These are phyloP conservation scores for Phytomonas sp. DNA, from an alignment of 208 protist species.

Conservation along the genomic window DNA sequence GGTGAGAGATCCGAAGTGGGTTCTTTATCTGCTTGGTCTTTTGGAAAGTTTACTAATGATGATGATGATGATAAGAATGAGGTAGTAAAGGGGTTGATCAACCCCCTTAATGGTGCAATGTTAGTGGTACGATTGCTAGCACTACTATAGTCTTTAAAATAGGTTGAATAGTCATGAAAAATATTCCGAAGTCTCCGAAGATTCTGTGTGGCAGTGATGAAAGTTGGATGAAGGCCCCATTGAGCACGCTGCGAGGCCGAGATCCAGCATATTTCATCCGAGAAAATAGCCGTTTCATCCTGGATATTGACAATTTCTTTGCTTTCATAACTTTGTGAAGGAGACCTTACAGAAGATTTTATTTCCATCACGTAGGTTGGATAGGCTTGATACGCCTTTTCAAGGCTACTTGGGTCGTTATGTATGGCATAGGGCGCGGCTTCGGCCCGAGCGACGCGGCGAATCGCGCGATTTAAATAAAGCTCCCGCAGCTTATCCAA, in stretches of 20 bases:
- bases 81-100: not conserved
- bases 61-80: not conserved
- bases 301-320: not conserved
- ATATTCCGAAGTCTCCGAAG: not conserved
- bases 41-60: not conserved
- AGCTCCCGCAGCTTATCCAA: constrained; percentile 24
- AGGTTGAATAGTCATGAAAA: not conserved
- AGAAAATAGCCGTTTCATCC: not conserved
- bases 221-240: not conserved
- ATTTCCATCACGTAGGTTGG: not conserved
- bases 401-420: not conserved
- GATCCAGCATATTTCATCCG: not conserved
- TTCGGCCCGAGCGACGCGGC: not conserved
- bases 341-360: not conserved
- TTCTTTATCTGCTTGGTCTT: not conserved
- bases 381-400: not conserved
- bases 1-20: not conserved
- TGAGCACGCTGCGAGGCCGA: not conserved
- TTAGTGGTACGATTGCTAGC: not conserved
- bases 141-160: not conserved
- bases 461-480: not conserved
- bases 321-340: not conserved
- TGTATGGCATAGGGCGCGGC: not conserved
- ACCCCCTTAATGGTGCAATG: not conserved
- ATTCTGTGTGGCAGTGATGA: not conserved